Base-by-base conservation (phyloP, 371 early-diverging fungal species). In the Blastocladiella emersonii region DNA sequence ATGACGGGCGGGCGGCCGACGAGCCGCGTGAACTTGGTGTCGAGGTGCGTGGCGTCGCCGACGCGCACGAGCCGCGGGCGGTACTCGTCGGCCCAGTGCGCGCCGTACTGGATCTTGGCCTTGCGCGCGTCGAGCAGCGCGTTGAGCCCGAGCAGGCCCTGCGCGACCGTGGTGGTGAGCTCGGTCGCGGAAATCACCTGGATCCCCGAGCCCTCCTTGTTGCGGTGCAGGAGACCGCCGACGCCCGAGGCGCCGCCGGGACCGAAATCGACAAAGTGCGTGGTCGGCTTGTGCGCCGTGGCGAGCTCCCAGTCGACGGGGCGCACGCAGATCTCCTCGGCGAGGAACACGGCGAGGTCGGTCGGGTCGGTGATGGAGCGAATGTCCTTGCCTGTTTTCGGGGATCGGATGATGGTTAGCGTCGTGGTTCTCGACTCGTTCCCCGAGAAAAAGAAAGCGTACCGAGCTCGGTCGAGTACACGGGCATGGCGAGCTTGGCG, bases 171-270 rank as follows among this genome's bases (percentile, higher is more conserved):
- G 35, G 3, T 3, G 19, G 30, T 3, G 21, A 66, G 85, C 85
- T 13, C 30, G 15, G 53, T 8, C 36, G 87, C 90, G 45, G 90
- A 77, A 59, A 90, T 74, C 32, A 91, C 85, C 67, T 90, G 91
- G 55, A 91, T 90, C 66, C 95, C 95, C n/a, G 89, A 85, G 61
- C 95, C 95, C 68, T 93, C 92, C 82, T 89, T 91, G 81, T 93
- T 93, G 67, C 93, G 87, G 72, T 91, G 83, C 27, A 92, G 92
- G 68, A 95, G 75, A 57, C 84, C 84, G 68, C 87, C 88, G 67
- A 88, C 84, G 64, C 93, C 95, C 15, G 90, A 88, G 43, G 90
- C 76, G 62, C 91, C 92, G 67, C 93, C 92, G 8, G 94, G 94
- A 25, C 95, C 95, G 74, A 93, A 95, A 76, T 95, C 95, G 56